Conservation (phyloP, 495 filamentous ascomycete species). For the Annulohypoxylon nitens region DNA sequence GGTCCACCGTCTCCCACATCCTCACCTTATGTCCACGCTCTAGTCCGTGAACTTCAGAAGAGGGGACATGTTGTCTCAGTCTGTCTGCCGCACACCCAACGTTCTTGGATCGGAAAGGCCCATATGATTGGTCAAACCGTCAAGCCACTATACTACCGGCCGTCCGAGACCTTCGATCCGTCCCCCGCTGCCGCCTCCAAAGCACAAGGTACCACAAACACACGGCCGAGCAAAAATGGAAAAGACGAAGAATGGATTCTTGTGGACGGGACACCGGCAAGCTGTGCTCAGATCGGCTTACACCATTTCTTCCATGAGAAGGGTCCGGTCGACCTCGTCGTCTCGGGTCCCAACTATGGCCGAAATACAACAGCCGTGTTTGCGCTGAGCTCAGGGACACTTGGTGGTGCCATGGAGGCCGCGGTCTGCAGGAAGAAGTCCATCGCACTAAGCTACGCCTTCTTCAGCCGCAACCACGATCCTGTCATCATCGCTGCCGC, state of each 20-base stretch:
- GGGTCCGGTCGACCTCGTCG: slow-evolving; percentile 84
- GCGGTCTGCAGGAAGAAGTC: slow-evolving; percentile 82
- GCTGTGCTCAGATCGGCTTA: slow-evolving; percentile 89
- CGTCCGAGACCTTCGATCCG: slow-evolving; percentile 64
- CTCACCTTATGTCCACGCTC: slow-evolving; percentile 91
- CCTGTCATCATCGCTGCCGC: slow-evolving; percentile 81
- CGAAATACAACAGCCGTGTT: slow-evolving; percentile 94
- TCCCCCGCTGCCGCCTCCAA: slow-evolving; percentile 53
- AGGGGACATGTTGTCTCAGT: slow-evolving; percentile 89
- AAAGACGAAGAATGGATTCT: slow-evolving; percentile 89
- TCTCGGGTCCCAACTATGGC: slow-evolving; percentile 95
- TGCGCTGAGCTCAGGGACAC: slow-evolving; percentile 86
- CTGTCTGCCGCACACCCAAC: slow-evolving; percentile 88
- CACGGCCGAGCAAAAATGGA: slow-evolving; percentile 62
- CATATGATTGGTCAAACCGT: slow-evolving; percentile 90
- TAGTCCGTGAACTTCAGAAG: slow-evolving; percentile 80
- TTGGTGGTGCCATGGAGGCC: slow-evolving; percentile 92
- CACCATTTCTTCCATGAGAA: slow-evolving; percentile 86
- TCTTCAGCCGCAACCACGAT: slow-evolving; percentile 79
- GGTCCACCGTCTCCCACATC: slow-evolving; percentile 91
- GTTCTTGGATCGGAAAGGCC: slow-evolving; percentile 98
- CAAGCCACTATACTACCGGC: slow-evolving; percentile 89
- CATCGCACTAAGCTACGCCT: slow-evolving; percentile 89
- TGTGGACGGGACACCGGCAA: slow-evolving; percentile 88
- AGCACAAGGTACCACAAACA: slow-evolving; percentile 45